Conservation (phyloP, 2,329 filamentous ascomycete genomes). For the Hypomyces rosellus region DNA sequence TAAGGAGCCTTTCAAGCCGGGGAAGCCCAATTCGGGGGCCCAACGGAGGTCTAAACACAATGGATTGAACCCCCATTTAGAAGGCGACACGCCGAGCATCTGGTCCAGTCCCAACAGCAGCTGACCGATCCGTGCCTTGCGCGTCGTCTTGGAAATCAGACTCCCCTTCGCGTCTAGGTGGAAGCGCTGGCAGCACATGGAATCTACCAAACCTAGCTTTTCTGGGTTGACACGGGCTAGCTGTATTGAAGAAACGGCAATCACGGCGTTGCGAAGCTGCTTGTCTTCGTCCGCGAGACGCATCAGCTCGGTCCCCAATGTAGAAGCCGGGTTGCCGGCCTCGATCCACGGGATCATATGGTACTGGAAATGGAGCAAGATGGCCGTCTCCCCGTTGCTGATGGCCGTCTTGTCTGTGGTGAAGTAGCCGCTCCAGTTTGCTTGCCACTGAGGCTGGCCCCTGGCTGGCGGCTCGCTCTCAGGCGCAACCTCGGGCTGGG, state of each 20-base stretch:
- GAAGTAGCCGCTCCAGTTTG: slow-evolving; percentile 17
- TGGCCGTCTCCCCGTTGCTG: slow-evolving; percentile 7
- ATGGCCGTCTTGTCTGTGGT: slow-evolving; percentile 5
- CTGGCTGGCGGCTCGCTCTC: background rate
- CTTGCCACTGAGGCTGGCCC: background rate
- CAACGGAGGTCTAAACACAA: no score
- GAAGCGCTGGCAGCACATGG: no score
- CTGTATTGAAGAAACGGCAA: slow-evolving; percentile 10
- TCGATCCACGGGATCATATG: slow-evolving; percentile 18
- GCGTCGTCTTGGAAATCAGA: no score
- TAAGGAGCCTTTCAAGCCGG: background rate
- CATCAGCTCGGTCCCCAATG: slow-evolving; percentile 15
- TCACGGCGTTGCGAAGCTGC: slow-evolving; percentile 4
- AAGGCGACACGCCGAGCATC: no score
- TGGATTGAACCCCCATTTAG: no score
- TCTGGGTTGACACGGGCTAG: background rate
- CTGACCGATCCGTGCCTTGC: no score
- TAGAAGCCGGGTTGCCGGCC: slow-evolving; percentile 12
- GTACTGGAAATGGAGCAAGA: slow-evolving; percentile 17
- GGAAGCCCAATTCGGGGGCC: no score
- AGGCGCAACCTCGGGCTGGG: background rate
- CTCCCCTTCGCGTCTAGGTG: no score
- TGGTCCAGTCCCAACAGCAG: no score
- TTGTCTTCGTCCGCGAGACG: slow-evolving; percentile 11
- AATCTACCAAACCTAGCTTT: no score